Evolutionary conservation across 129 eudicot genomes (phyloP).

Genomic region (Saussurea involucrata): DNA sequence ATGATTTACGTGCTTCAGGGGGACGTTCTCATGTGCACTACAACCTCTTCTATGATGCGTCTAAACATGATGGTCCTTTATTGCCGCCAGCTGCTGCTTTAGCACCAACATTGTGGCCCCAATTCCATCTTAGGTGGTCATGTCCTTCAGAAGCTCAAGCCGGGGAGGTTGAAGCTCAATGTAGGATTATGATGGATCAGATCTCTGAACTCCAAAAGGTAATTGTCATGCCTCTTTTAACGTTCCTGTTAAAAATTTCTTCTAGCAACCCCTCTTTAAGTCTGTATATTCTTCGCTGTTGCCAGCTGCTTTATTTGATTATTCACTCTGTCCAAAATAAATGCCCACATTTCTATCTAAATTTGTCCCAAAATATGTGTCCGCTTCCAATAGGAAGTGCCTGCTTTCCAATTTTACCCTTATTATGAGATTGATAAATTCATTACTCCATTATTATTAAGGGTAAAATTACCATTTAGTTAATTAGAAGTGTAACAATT

Average conservation of each 20-base stretch:
- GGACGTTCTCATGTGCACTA: constrained; percentile 78
- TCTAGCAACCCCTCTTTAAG: background rate
- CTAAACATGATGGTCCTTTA: constrained; percentile 67
- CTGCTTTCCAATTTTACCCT: background rate
- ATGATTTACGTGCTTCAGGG: constrained; percentile 66
- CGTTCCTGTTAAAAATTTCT: background rate
- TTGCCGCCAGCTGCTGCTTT: constrained; percentile 99
- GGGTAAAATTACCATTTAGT: too few species aligned
- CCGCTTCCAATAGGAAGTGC: background rate
- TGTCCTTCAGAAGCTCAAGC: constrained; percentile 82
- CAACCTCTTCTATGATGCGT: constrained; percentile 78
- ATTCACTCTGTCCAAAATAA: too few species aligned
- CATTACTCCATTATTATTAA: background rate
- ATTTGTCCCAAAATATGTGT: background rate
- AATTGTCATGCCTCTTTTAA: background rate
- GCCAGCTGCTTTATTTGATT: too few species aligned
- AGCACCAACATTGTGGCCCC: constrained; percentile 98
- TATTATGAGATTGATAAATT: background rate
- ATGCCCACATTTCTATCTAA: background rate
- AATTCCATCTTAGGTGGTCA: constrained; percentile 96
- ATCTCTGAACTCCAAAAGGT: constrained; percentile 84
- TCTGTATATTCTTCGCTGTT: background rate
- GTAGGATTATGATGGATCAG: constrained; percentile 58
- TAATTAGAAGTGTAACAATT: too few species aligned
- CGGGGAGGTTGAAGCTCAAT: constrained; percentile 86